Conservation (phyloP, 257 asterid species). For the Pogostemon cablin region DNA sequence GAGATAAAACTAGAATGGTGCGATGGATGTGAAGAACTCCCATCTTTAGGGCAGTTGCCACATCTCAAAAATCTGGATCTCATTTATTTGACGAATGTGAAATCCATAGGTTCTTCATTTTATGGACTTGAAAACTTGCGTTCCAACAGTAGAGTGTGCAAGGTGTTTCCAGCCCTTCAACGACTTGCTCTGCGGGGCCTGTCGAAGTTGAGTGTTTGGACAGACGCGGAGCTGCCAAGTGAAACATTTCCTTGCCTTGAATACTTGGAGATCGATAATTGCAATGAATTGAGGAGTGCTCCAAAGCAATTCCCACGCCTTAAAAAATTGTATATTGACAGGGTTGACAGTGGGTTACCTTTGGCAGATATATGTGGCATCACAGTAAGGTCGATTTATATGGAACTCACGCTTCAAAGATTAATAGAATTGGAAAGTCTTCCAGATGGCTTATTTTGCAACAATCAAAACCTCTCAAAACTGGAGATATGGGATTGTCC, state of each 20-base stretch:
- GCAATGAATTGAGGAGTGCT: background rate
- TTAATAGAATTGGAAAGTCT: background rate
- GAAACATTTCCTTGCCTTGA: conserved; percentile 1
- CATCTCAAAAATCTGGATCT: background rate
- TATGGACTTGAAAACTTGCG: background rate
- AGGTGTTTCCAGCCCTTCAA: background rate
- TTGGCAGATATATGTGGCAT: background rate
- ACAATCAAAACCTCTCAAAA: background rate
- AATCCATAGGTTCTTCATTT: background rate
- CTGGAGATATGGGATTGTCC: background rate
- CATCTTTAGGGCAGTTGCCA: background rate
- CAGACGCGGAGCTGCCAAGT: background rate
- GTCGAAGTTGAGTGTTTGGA: background rate
- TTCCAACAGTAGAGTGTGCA: too few relatives aligned
- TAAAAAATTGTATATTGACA: background rate
- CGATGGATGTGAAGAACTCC: background rate
- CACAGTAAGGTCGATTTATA: too few relatives aligned
- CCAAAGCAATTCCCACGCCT: background rate
- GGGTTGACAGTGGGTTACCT: background rate
- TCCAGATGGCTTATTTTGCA: background rate
- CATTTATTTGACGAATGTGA: background rate
- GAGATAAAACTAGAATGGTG: background rate
- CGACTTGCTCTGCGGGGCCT: background rate
- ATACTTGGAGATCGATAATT: background rate
- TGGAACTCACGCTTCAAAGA: background rate